Percentiles rank a stretch among this genome's conserved stretches.
Evolutionary conservation across 2,329 filamentous ascomycete species (phyloP).

Genomic region (Biscogniauxia marginata): DNA sequence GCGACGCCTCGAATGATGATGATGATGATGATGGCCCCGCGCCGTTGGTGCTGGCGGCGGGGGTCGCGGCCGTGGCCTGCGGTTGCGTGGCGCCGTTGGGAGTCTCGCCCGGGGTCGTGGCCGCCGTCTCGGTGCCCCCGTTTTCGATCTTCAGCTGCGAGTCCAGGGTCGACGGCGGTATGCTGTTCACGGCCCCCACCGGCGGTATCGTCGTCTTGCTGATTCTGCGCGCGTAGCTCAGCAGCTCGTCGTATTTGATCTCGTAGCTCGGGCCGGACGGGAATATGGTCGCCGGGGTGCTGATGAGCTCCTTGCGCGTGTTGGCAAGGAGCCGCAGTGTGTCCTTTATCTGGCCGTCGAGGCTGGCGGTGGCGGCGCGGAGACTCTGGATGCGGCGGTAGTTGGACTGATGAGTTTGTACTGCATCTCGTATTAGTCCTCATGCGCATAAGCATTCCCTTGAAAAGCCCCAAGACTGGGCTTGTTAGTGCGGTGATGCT

Average conservation of each 20-base stretch:
- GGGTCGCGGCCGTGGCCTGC: slow-evolving; percentile 1
- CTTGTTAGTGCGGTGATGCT: slow-evolving; percentile 6
- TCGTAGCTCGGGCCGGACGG: slow-evolving; percentile 50
- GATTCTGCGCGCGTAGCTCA: slow-evolving; percentile 76
- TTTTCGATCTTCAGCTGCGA: slow-evolving; percentile 23
- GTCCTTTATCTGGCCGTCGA: slow-evolving; percentile 71
- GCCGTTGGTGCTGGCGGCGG: slow-evolving; percentile 4
- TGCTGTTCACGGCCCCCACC: slow-evolving; percentile 46
- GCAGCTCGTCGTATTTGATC: slow-evolving; percentile 70
- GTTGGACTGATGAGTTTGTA: slow-evolving; percentile 75
- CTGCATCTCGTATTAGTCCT: slow-evolving; percentile 37
- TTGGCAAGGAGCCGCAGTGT: slow-evolving; percentile 68
- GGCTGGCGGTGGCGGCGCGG: slow-evolving; percentile 60
- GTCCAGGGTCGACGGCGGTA: slow-evolving; percentile 28
- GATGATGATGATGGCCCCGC: slow-evolving; percentile 5
- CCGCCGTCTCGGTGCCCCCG: slow-evolving; percentile 26
- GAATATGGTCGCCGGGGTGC: slow-evolving; percentile 58
- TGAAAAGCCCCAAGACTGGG: background rate
- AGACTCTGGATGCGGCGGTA: slow-evolving; percentile 66
- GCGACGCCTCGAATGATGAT: slow-evolving; percentile 20
- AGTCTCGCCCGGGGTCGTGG: slow-evolving; percentile 26
- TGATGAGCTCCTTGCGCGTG: slow-evolving; percentile 70
- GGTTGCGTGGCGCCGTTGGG: slow-evolving; percentile 24
- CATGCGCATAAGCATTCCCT: too few relatives aligned
- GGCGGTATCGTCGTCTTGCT: slow-evolving; percentile 76